Conservation (phyloP, 352 stramenopile species). For the Globisporangium paddicum region DNA sequence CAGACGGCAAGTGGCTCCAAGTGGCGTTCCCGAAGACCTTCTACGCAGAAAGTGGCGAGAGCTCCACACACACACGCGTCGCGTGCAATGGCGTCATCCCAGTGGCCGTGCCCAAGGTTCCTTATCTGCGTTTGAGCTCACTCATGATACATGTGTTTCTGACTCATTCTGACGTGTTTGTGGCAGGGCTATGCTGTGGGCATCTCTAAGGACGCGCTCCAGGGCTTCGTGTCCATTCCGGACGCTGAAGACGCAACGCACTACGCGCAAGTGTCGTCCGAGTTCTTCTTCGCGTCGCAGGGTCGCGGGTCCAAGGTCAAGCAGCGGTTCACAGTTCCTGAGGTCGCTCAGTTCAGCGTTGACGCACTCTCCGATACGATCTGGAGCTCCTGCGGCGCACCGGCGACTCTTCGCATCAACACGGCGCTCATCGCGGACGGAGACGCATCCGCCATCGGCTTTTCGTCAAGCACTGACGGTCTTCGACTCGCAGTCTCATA, state of each 20-base stretch:
- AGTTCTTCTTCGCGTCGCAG: constrained; percentile 21
- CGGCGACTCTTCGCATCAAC: constrained; percentile 22
- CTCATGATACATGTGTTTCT: neutral
- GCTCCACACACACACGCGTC: neutral
- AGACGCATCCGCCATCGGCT: constrained; percentile 7
- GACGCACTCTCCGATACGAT: constrained; percentile 7
- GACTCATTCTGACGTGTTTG: neutral
- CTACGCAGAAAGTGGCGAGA: neutral
- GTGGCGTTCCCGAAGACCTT: constrained; percentile 8
- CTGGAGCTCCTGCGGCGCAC: constrained; percentile 21
- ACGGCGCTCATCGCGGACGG: constrained; percentile 23
- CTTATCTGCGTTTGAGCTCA: neutral
- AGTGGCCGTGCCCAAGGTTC: neutral
- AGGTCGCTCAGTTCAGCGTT: constrained; percentile 14
- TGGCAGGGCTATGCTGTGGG: constrained; percentile 15
- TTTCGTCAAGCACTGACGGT: neutral
- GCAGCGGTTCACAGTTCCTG: constrained; percentile 14
- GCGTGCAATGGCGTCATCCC: constrained; percentile 12
- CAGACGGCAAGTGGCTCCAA: neutral
- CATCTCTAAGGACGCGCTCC: constrained; percentile 18
- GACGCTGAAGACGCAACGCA: neutral
- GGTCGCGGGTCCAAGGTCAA: constrained; percentile 7
- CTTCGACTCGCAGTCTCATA: constrained; percentile 10
- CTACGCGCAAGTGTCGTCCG: constrained; percentile 16
- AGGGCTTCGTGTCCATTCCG: constrained; percentile 15